Evolutionary conservation across 1,139 yeast genomes (phyloP).

Genomic region (Protomyces lactucae-debilis): DNA sequence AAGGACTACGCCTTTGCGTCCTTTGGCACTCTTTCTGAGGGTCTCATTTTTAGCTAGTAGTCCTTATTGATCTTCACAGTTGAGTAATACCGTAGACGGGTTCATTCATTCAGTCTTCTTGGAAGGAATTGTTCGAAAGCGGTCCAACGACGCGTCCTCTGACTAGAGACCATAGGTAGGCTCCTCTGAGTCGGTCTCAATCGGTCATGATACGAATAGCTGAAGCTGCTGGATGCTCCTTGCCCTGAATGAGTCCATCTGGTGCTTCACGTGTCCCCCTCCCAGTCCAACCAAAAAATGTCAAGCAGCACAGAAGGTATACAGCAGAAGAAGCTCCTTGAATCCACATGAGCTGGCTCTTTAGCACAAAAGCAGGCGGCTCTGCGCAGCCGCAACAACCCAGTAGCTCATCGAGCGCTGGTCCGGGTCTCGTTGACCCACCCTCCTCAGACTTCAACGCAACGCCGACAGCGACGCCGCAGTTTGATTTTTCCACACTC

Average conservation of each 20-base stretch:
- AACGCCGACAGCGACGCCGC: conserved; percentile 13
- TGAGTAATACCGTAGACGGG: too few species aligned
- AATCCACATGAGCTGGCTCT: not conserved
- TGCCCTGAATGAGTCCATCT: too few species aligned
- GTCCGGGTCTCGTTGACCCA: not conserved
- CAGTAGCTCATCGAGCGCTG: not conserved
- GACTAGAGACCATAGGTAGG: too few species aligned
- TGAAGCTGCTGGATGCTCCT: too few species aligned
- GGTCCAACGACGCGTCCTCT: too few species aligned
- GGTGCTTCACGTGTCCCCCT: too few species aligned
- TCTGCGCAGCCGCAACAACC: not conserved
- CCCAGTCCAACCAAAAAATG: not conserved
- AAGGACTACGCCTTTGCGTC: conserved; percentile 7
- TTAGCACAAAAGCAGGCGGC: not conserved
- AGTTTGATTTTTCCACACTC: conserved; percentile 24
- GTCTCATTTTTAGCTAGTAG: not conserved
- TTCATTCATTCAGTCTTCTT: too few species aligned
- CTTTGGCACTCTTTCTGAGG: conserved; percentile 1
- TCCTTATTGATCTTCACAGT: not conserved
- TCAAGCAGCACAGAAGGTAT: not conserved
- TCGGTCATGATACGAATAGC: too few species aligned
- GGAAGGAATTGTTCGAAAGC: too few species aligned
- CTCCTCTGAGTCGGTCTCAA: too few species aligned
- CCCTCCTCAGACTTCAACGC: not conserved
- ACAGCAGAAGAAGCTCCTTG: not conserved